Conservation (phyloP, 768 basidiomycete genomes). For the Clitopilus hobsonii region DNA sequence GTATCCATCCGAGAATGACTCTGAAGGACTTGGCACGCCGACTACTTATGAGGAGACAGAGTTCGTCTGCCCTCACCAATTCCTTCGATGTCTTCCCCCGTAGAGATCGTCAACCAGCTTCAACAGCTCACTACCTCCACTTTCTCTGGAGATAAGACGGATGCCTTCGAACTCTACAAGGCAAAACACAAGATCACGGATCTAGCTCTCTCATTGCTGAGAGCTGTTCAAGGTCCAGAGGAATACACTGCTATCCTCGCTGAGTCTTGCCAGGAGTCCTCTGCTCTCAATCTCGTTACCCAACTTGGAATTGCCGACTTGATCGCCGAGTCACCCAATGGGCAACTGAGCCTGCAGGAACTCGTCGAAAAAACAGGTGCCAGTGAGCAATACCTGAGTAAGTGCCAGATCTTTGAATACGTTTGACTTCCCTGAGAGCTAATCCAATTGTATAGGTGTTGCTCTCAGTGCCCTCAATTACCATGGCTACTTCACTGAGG, state of each 20-base stretch:
- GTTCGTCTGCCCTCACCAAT: not conserved
- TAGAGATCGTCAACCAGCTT: not conserved
- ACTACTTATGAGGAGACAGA: not conserved
- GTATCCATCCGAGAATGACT: not conserved
- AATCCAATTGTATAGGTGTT: not conserved
- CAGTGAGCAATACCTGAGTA: slow-evolving; percentile 2
- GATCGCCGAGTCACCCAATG: slow-evolving; percentile 2
- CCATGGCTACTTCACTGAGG: slow-evolving; percentile 7
- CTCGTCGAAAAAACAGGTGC: not conserved
- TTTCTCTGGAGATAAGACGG: not conserved
- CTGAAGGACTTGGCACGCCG: not conserved
- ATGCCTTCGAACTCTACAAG: slow-evolving; percentile 4
- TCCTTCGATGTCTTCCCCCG: not conserved
- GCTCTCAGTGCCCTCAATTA: slow-evolving; percentile 3
- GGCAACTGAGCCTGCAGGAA: not conserved
- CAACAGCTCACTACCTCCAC: not conserved
- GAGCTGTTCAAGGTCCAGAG: slow-evolving; percentile 6
- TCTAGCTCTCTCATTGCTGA: not conserved
- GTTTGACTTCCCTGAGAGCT: not conserved
- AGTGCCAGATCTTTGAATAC: not conserved
- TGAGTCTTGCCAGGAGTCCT: slow-evolving; percentile 7
- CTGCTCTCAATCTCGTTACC: slow-evolving; percentile 3
- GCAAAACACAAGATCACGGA: slow-evolving; percentile 2
- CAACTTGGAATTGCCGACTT: slow-evolving; percentile 3
- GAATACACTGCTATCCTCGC: slow-evolving; percentile 8